These are phyloP conservation scores for Vitellaria paradoxa DNA, from an alignment of 179 eudicot genomes.

Conservation along the genomic window DNA sequence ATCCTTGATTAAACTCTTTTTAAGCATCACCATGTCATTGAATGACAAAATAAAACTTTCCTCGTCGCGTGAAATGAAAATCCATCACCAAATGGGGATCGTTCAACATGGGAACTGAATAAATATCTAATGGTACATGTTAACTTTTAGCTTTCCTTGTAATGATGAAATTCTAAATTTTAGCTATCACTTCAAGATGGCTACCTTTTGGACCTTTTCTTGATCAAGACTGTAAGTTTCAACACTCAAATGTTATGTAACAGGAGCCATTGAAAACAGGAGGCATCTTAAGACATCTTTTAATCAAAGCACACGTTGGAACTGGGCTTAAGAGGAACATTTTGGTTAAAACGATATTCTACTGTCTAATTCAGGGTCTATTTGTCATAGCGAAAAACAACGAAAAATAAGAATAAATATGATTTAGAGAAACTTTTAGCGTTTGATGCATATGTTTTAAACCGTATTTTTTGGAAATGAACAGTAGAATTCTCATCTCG, in stretches of 20 bases:
- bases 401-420: too few species aligned
- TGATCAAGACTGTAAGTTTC: background rate
- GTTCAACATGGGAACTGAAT: background rate
- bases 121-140: background rate
- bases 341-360: background rate
- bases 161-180: too few species aligned
- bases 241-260: background rate
- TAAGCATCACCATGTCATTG: too few species aligned
- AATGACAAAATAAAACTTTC: too few species aligned
- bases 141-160: background rate
- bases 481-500: too few species aligned
- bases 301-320: background rate
- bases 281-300: background rate
- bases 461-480: too few species aligned
- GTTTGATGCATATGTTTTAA: too few species aligned
- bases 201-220: background rate
- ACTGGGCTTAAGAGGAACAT: background rate
- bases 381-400: too few species aligned
- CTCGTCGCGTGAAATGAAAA: too few species aligned
- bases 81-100: too few species aligned
- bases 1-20: too few species aligned
- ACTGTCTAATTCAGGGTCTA: background rate
- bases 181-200: background rate
- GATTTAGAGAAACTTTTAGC: too few species aligned
- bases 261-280: background rate